A percentile compares a stretch with the other conserved stretches of the same genome.
phyloP scores from a whole-genome alignment of 177 flowering plant genomes.

The Vitis hybrid region DNA sequence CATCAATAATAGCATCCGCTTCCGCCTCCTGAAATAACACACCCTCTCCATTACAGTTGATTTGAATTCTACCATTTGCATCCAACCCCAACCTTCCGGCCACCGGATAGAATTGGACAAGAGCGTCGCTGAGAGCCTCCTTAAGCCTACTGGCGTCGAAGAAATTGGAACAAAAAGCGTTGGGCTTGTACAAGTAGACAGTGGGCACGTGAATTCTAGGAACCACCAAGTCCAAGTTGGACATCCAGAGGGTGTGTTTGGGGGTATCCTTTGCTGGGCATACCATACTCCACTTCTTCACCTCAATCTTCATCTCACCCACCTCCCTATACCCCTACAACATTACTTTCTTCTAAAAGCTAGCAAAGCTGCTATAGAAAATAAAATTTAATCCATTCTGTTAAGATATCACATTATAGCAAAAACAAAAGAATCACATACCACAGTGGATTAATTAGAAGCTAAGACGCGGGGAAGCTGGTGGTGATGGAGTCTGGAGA shows the following conservation, averaged over 20 bases:
- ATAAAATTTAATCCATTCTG: too few relatives aligned
- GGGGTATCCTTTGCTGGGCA: slow-evolving; percentile 5
- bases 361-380: too few relatives aligned
- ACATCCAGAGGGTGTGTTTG: background rate
- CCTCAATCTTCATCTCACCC: background rate
- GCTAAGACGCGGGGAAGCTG: too few relatives aligned
- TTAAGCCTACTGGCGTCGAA: background rate
- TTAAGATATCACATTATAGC: too few relatives aligned
- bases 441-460: too few relatives aligned
- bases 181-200: slow-evolving; percentile 9
- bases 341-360: too few relatives aligned
- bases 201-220: slow-evolving; percentile 2
- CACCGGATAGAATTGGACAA: slow-evolving; percentile 12
- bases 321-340: background rate
- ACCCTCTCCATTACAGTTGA: slow-evolving; percentile 16
- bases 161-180: background rate
- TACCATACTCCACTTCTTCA: slow-evolving; percentile 3
- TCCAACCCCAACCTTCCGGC: slow-evolving; percentile 11
- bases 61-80: slow-evolving; percentile 5
- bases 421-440: too few relatives aligned
- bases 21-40: slow-evolving; percentile 11
- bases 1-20: slow-evolving; percentile 5
- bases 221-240: slow-evolving; percentile 9
- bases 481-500: too few relatives aligned
- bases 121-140: slow-evolving; percentile 5